Evolutionary conservation across 441 rosid genomes (phyloP), one percentile per base, ranked within the genome.

Genomic region (Gossypium schwendimanii): DNA sequence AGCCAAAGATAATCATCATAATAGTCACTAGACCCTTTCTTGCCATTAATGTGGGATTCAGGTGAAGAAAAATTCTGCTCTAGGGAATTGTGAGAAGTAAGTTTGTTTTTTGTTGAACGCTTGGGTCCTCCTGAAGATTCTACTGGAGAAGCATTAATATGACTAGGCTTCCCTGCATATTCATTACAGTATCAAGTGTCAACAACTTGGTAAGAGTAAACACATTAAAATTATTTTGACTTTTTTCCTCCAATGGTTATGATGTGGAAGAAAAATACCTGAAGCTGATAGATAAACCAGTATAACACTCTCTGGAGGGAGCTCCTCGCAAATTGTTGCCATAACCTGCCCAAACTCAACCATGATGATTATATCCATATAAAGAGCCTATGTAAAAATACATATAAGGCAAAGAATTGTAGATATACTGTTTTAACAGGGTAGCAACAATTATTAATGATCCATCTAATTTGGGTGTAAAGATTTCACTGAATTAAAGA

Each of bases 261-360:
- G 44, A 65, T 41, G 50, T 53, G 26, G 67, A 74, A 75, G 65
- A 74, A 73, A 81, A 66, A 53, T 75, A 94, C 99, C 97, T 77
- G 97, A 83, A 50, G 97, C 91, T 53, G 99, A 91, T 70, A 94
- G 70, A 84, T 94, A 92, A 74, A 94, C 63, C 69, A 94, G 81
- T 89, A 89, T 81, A 70, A 94, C 69, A 78, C 93, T 80, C 82
- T 94, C 98, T 1, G 89, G 87, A 74, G 89, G 91, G 44, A 94
- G 97, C 82, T 91, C 96, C 78, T 92, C 98, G 65, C 92, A 89
- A 26, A 92, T 78, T 76, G 96, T 92, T 18, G 99, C 98, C 78
- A 94, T 81, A 68, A 87, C 99, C 99, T 94, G 86, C 81, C 18
- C 76, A 62, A 44, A 63, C 73, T 17, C 70, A 74, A 55, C 75